These are phyloP conservation scores for Xylaria sp. DNA, from an alignment of 2,329 filamentous ascomycete species.

Conservation along the genomic window DNA sequence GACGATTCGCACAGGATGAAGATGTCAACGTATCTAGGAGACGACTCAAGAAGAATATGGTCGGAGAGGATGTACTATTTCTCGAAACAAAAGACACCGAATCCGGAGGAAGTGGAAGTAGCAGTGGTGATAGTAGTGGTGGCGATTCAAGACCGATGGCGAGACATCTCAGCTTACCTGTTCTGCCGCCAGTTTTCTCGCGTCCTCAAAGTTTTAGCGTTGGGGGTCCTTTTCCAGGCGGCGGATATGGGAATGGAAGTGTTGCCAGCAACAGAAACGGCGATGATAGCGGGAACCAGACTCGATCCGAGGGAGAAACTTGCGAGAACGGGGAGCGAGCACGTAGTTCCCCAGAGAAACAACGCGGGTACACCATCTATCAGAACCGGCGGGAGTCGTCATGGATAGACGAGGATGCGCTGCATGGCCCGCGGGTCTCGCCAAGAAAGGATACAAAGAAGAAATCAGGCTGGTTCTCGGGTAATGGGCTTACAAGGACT, in stretches of 20 bases:
- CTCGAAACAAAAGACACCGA: constrained; percentile 3
- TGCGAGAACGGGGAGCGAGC: background rate
- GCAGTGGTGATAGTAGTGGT: background rate
- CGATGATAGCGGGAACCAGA: background rate
- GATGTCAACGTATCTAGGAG: constrained; percentile 17
- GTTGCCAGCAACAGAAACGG: constrained; percentile 11
- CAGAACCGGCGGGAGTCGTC: constrained; percentile 41
- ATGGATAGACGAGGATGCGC: constrained; percentile 58
- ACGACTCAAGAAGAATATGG: constrained; percentile 36
- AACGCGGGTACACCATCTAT: constrained; percentile 34
- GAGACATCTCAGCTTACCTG: constrained; percentile 31
- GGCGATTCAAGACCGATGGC: background rate
- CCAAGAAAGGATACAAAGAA: constrained; percentile 28
- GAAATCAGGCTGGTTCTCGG: constrained; percentile 29
- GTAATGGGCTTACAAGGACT: constrained; percentile 31
- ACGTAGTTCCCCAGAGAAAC: constrained; percentile 35
- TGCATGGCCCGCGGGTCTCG: constrained; percentile 54
- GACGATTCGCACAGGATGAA: constrained; percentile 7
- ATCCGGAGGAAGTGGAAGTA: background rate
- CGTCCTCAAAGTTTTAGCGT: constrained; percentile 28
- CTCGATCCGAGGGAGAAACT: background rate
- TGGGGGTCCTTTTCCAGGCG: background rate
- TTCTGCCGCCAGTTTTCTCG: constrained; percentile 34
- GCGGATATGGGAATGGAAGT: constrained; percentile 1
- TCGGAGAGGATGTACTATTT: constrained; percentile 16